Evolutionary conservation across 148 eudicot genomes (phyloP).

Genomic region (Amaranthus hypochondriacus): DNA sequence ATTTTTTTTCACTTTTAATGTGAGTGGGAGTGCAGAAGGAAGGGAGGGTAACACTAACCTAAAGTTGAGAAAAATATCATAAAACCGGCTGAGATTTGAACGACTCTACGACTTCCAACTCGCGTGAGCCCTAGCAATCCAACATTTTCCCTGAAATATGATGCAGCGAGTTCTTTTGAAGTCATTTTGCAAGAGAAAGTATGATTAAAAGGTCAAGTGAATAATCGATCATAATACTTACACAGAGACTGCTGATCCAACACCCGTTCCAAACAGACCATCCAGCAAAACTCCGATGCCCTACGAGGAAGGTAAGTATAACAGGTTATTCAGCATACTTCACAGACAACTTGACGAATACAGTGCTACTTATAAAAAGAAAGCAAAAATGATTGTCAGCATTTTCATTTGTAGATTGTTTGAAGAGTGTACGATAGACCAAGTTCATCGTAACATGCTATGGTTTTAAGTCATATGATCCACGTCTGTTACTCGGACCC

Average conservation of each 20-base stretch:
- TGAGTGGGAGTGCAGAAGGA: too few species aligned
- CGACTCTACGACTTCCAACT: conserved; percentile 98
- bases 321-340: too few species aligned
- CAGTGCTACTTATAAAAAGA: background rate
- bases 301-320: conserved; percentile 26
- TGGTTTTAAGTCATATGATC: too few species aligned
- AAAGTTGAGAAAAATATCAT: conserved; percentile 94
- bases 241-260: conserved; percentile 96
- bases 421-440: background rate
- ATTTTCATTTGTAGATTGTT: too few species aligned
- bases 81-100: conserved; percentile 95
- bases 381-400: too few species aligned
- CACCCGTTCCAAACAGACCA: conserved; percentile 87
- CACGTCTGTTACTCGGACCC: too few species aligned
- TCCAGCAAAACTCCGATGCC: conserved; percentile 89
- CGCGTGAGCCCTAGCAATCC: conserved; percentile 95
- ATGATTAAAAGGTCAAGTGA: background rate
- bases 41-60: conserved; percentile 39
- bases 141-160: conserved; percentile 75
- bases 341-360: background rate
- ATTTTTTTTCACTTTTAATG: too few species aligned
- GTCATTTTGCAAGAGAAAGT: background rate
- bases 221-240: conserved; percentile 31
- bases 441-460: too few species aligned
- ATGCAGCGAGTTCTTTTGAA: background rate